Evolutionary conservation across 1,284 basidiomycete species (phyloP), one percentile per base, ranked within the genome.

Genomic region (Fistulinella cinereoalba): DNA sequence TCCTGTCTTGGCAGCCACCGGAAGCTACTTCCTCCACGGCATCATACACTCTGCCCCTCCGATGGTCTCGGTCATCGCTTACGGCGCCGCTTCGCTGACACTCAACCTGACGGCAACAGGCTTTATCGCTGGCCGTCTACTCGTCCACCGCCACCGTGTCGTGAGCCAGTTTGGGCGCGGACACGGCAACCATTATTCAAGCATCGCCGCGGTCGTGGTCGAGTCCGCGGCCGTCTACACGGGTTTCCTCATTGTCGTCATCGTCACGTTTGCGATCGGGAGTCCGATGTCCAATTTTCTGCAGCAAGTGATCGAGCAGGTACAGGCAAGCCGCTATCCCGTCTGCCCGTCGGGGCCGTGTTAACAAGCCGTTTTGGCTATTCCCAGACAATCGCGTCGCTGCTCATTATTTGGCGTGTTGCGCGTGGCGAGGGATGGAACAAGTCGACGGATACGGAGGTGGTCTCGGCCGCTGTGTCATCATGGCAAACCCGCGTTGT

Each of bases 141-240:
- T 55, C 21, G 13, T 28, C n/a, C 34, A 51, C 24, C 52, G 55
- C 24, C 36, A 36, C 16, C 25, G 21, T 4, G 0, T 54, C 19
- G 36, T 47, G 10, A 40, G 37, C n/a, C 33, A 38, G 15, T 41
- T 55, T 16, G 54, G 54, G 33, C 37, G 31, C 3, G 40, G n/a
- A 0, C 33, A 55, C 13, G 45, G 55, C 6, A 34, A 38, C 5
- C 41, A 37, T 10, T 56, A 56, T 21, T 28, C 39, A 21, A 39
- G 37, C 24, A 36, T 41, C 24, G 37, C 27, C 0, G 33, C 43
- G 4, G 41, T 54, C 15, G 15, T 56, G 6, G 21, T 56, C 16
- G 47, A 55, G 21, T 56, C 55, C 4, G 55, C 54, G 1, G 55
- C 47, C 1, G 10, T 54, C 6, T 56, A 50, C 6, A 47, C 55